phyloP scores from a whole-genome alignment of 2,329 filamentous ascomycete species.

The Aspergillus quadrilineatus region DNA sequence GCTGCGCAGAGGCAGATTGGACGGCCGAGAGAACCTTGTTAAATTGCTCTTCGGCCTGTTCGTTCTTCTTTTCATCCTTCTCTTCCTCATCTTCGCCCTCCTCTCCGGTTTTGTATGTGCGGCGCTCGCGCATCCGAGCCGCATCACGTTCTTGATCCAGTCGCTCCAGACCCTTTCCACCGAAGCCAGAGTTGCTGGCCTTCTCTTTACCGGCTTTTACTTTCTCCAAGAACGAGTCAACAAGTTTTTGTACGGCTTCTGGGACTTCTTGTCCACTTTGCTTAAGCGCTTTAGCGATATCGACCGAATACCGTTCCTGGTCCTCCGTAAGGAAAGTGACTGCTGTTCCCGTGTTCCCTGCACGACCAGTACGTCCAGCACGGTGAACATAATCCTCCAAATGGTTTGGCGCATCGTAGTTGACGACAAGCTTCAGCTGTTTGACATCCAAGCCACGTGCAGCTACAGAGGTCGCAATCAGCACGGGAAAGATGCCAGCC shows the following conservation, averaged over 20 bases:
- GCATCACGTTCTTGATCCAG: constrained; percentile 89
- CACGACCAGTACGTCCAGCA: constrained; percentile 87
- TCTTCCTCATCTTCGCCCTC: constrained; percentile 74
- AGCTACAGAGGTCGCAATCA: constrained; percentile 93
- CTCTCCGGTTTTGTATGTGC: constrained; percentile 86
- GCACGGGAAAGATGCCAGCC: constrained; percentile 79
- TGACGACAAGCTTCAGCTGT: constrained; percentile 91
- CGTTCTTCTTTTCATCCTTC: constrained; percentile 65
- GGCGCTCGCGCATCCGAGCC: constrained; percentile 79
- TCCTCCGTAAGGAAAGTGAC: constrained; percentile 91
- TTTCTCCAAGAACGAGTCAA: constrained; percentile 75
- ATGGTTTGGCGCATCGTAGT: constrained; percentile 92
- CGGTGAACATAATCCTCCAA: constrained; percentile 96
- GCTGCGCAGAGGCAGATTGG: constrained; percentile 58
- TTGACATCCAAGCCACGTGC: constrained; percentile 95
- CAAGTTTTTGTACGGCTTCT: constrained; percentile 61
- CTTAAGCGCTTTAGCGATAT: constrained; percentile 87
- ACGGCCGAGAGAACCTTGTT: constrained; percentile 64
- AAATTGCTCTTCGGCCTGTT: constrained; percentile 59
- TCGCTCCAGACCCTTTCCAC: constrained; percentile 88
- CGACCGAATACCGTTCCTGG: constrained; percentile 85
- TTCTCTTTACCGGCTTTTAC: constrained; percentile 91
- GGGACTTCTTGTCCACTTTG: constrained; percentile 86
- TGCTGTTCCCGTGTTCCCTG: constrained; percentile 90
- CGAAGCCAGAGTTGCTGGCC: constrained; percentile 78